These are phyloP conservation scores for Agaricus bisporus DNA, from an alignment of 768 basidiomycete genomes.

Conservation along the genomic window DNA sequence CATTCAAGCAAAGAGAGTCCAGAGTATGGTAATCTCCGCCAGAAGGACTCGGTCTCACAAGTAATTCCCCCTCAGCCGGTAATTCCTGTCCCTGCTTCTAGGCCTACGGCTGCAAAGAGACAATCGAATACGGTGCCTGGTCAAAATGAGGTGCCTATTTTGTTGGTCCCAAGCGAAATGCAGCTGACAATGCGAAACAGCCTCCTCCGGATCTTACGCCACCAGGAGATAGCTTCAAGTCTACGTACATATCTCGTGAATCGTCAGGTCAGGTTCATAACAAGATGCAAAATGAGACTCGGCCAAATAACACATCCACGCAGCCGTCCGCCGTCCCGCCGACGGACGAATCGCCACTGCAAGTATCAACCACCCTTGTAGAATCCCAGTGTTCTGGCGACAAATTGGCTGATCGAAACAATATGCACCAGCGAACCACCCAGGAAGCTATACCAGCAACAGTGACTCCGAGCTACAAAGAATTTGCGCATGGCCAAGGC, in stretches of 20 bases:
- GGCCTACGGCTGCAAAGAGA: neutral
- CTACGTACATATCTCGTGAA: neutral
- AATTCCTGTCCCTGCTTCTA: neutral
- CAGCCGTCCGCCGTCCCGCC: neutral
- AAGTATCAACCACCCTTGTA: neutral
- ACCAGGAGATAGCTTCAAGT: neutral
- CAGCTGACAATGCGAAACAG: neutral
- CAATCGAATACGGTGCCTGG: neutral
- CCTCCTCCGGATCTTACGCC: neutral
- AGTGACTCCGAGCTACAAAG: neutral
- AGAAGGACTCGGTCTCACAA: neutral
- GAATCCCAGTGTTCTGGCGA: neutral
- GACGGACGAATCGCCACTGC: neutral
- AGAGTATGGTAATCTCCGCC: neutral
- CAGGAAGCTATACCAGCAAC: neutral
- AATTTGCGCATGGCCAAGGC: neutral
- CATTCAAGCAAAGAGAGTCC: neutral
- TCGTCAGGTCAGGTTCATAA: neutral
- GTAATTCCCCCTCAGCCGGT: neutral
- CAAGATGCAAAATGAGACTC: neutral
- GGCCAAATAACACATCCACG: neutral
- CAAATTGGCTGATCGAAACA: conserved; percentile 1
- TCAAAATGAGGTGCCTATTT: neutral
- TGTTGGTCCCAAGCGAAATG: neutral
- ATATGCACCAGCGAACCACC: neutral